Evolutionary conservation across 192 early-diverging fungal species (phyloP).

Genomic region (Podila minutissima): DNA sequence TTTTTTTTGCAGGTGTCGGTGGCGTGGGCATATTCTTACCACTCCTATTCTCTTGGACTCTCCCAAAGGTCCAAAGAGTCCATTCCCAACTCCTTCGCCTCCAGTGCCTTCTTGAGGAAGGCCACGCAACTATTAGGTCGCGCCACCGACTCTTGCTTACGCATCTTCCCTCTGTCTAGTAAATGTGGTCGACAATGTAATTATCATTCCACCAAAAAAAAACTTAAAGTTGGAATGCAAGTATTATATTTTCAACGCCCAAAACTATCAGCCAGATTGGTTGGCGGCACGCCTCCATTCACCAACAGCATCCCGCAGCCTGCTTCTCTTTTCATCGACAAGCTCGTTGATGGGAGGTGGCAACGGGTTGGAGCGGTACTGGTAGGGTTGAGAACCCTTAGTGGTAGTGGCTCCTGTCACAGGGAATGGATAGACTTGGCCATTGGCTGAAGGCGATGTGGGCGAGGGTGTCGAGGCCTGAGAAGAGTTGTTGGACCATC

Average conservation of each 20-base stretch:
- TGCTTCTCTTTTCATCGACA: slow-evolving; percentile 23
- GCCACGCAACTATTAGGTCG: no score
- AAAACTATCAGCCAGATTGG: slow-evolving; percentile 6
- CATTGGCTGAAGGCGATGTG: slow-evolving; percentile 19
- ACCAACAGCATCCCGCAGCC: slow-evolving; percentile 28
- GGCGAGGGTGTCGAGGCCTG: slow-evolving; percentile 32
- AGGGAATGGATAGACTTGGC: slow-evolving; percentile 21
- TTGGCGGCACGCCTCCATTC: slow-evolving; percentile 43
- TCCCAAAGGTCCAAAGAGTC: no score
- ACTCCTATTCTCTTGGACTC: no score
- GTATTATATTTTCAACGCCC: background rate
- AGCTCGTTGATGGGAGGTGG: slow-evolving; percentile 17
- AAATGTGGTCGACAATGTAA: no score
- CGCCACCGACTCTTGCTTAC: no score
- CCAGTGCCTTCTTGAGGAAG: no score
- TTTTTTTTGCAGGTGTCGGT: no score
- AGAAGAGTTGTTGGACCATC: slow-evolving; percentile 21
- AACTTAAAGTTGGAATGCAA: no score
- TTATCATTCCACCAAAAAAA: no score
- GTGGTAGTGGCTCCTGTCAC: background rate
- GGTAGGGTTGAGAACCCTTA: background rate
- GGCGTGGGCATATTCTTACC: no score
- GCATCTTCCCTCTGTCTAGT: no score
- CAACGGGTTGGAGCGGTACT: slow-evolving; percentile 31
- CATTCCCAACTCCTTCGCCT: no score